phyloP scores from a whole-genome alignment of 768 basidiomycete species.

The Mycena leptocephala region DNA sequence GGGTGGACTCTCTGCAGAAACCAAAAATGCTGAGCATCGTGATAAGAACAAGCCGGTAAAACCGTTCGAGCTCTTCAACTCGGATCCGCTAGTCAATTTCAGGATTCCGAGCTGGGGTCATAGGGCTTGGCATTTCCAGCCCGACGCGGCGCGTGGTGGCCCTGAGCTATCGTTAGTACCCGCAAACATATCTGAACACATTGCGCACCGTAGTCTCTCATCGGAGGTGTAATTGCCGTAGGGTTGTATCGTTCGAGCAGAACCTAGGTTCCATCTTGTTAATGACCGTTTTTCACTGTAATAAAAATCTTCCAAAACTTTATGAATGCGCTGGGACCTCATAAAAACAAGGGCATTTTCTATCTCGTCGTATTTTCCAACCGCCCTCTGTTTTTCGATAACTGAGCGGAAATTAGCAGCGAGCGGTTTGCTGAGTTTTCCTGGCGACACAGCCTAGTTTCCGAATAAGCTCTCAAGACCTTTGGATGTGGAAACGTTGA shows the following conservation, averaged over 20 bases:
- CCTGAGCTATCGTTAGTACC: slow-evolving; percentile 20
- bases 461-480: neutral
- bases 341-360: slow-evolving; percentile 79
- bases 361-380: slow-evolving; percentile 56
- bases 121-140: slow-evolving; percentile 78
- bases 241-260: slow-evolving; percentile 94
- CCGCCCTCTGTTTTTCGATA: slow-evolving; percentile 59
- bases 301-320: slow-evolving; percentile 62
- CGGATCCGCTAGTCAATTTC: neutral
- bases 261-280: slow-evolving; percentile 58
- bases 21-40: neutral
- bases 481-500: slow-evolving; percentile 23
- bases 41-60: neutral
- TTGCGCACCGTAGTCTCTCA: slow-evolving; percentile 73
- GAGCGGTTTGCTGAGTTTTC: slow-evolving; percentile 61
- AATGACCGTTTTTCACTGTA: neutral
- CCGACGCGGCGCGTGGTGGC: slow-evolving; percentile 93
- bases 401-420: slow-evolving; percentile 69
- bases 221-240: slow-evolving; percentile 83
- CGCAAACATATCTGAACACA: neutral
- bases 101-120: slow-evolving; percentile 37
- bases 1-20: neutral
- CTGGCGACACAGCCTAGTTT: slow-evolving; percentile 48
- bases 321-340: slow-evolving; percentile 81
- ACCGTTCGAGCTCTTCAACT: too few relatives aligned